A percentile compares a stretch with the other conserved stretches of the same genome.
Conservation (phyloP, 176 grass and related monocot species). For the Phragmites australis region DNA sequence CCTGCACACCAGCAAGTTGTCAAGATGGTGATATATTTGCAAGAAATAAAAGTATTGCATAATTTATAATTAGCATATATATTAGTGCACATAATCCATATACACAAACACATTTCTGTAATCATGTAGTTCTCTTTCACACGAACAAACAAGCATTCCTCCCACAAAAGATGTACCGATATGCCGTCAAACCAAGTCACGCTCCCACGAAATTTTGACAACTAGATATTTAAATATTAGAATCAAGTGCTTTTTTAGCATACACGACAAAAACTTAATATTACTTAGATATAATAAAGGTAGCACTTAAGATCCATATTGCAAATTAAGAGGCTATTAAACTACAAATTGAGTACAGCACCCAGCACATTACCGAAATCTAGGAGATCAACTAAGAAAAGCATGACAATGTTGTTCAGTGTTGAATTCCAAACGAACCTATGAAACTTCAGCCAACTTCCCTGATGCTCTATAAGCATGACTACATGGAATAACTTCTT, state of each 20-base stretch:
- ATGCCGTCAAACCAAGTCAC: conserved; percentile 2
- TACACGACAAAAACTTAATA: not conserved
- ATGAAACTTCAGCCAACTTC: conserved; percentile 18
- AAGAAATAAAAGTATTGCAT: not conserved
- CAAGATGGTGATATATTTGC: not conserved
- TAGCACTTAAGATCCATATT: not conserved
- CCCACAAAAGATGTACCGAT: not conserved
- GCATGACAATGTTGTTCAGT: not conserved
- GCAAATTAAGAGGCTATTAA: not conserved
- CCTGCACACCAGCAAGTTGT: conserved; percentile 40
- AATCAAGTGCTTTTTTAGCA: not conserved
- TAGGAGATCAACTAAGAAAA: conserved; percentile 23
- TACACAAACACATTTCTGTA: not conserved
- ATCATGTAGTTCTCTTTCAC: conserved; percentile 4
- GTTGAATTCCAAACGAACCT: not conserved
- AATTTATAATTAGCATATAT: not conserved
- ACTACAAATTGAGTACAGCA: not conserved
- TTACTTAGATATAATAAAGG: not conserved
- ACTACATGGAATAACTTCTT: conserved; percentile 12
- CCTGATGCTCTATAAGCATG: conserved; percentile 4
- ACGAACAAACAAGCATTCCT: not conserved
- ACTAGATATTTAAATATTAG: no score
- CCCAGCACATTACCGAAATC: not conserved
- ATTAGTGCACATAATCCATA: not conserved
- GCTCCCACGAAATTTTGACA: no score